phyloP scores from a whole-genome alignment of 1,139 yeast species.

The Pichia cactophila region DNA sequence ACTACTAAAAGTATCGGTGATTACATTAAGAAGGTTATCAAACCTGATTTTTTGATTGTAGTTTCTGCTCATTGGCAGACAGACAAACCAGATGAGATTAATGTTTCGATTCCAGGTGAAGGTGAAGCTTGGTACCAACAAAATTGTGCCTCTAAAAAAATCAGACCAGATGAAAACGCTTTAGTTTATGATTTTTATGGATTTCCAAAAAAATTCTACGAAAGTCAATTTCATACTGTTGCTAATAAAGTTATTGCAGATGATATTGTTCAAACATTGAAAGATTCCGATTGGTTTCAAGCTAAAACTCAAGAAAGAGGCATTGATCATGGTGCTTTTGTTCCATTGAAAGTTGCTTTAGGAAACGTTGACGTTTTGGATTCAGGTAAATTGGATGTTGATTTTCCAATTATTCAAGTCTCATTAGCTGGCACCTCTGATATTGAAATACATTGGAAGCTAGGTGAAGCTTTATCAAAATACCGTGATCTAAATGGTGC shows the following conservation, averaged over 20 bases:
- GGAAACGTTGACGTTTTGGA: conserved; percentile 33
- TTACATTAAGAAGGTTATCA: conserved; percentile 38
- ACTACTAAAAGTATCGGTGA: conserved; percentile 43
- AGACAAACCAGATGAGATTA: conserved; percentile 33
- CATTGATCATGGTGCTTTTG: conserved; percentile 79
- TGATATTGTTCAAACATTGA: conserved; percentile 37
- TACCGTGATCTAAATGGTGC: conserved; percentile 46
- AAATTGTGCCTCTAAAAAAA: conserved; percentile 14
- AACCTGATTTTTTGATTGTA: conserved; percentile 59
- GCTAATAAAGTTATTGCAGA: conserved; percentile 38
- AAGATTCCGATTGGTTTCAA: conserved; percentile 34
- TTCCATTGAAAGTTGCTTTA: conserved; percentile 68
- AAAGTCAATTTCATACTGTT: conserved; percentile 49
- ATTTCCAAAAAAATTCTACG: conserved; percentile 57
- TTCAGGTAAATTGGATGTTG: conserved; percentile 31
- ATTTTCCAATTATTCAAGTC: conserved; percentile 59
- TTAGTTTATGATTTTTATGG: conserved; percentile 69
- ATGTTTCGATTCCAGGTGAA: conserved; percentile 41
- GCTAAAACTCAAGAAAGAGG: conserved; percentile 48
- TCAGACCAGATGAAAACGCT: conserved; percentile 28
- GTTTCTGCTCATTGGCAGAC: conserved; percentile 79
- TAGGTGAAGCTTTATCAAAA: conserved; percentile 48
- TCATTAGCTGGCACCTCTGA: conserved; percentile 46
- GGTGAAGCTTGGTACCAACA: conserved; percentile 20
- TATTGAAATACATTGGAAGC: conserved; percentile 41